Percentiles rank a stretch among this genome's conserved stretches.
Conservation (phyloP, 2,329 filamentous ascomycete species). For the Fusarium secorum region DNA sequence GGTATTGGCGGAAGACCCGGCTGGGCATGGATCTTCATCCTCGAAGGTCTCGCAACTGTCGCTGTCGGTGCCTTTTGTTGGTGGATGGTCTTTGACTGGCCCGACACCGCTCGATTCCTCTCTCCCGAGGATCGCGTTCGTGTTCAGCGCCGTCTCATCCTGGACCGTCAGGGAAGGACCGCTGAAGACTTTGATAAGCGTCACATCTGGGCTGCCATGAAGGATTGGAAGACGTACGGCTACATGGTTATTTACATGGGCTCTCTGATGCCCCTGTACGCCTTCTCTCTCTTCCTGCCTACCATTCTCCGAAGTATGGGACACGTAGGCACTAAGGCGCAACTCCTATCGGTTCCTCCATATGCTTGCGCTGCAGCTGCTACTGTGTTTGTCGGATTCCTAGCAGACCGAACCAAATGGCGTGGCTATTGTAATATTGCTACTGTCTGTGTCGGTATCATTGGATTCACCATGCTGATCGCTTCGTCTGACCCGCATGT, state of each 20-base stretch:
- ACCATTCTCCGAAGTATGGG: slow-evolving; percentile 58
- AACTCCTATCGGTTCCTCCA: slow-evolving; percentile 66
- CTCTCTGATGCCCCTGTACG: slow-evolving; percentile 58
- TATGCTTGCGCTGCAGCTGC: slow-evolving; percentile 68
- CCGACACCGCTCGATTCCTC: slow-evolving; percentile 75
- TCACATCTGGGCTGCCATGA: slow-evolving; percentile 74
- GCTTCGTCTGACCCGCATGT: slow-evolving; percentile 60
- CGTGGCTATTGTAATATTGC: slow-evolving; percentile 74
- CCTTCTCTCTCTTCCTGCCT: slow-evolving; percentile 64
- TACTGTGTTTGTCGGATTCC: slow-evolving; percentile 69
- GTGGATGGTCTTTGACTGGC: slow-evolving; percentile 82
- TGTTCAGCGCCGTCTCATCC: slow-evolving; percentile 71
- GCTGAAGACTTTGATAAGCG: slow-evolving; percentile 73
- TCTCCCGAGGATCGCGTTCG: slow-evolving; percentile 70
- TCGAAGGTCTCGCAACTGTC: slow-evolving; percentile 73
- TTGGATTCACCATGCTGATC: slow-evolving; percentile 73
- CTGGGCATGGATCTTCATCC: slow-evolving; percentile 70
- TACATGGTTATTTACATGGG: slow-evolving; percentile 59
- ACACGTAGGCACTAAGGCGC: slow-evolving; percentile 52
- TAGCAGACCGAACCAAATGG: slow-evolving; percentile 69
- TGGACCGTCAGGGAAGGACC: slow-evolving; percentile 73
- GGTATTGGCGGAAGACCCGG: slow-evolving; percentile 61
- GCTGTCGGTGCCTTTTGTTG: slow-evolving; percentile 70
- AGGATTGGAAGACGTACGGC: slow-evolving; percentile 77
- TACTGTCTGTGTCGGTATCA: slow-evolving; percentile 66